phyloP scores from a whole-genome alignment of 768 basidiomycete species.

The Mycena chlorophos region DNA sequence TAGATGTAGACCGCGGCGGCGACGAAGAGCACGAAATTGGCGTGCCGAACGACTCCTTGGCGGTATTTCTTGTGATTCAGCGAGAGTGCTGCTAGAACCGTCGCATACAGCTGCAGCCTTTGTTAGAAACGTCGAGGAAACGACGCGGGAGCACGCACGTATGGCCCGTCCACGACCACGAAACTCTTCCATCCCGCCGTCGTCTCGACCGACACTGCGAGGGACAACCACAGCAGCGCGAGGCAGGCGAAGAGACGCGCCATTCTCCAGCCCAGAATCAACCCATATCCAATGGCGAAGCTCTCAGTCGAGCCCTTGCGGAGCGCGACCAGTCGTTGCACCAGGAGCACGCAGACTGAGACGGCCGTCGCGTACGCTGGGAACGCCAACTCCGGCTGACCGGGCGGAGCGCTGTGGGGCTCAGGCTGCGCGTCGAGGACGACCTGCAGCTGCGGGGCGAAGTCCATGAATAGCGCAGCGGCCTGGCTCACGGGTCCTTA shows the following conservation, averaged over 20 bases:
- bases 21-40: conserved; percentile 27
- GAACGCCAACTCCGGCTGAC: no score
- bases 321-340: neutral
- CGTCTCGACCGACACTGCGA: neutral
- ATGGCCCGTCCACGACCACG: neutral
- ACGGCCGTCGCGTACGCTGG: neutral
- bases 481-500: no score
- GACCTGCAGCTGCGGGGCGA: no score
- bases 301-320: neutral
- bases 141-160: neutral
- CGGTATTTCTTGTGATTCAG: neutral
- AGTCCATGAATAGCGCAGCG: no score
- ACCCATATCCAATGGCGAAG: neutral
- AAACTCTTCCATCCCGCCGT: neutral
- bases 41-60: neutral
- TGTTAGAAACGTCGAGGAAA: neutral
- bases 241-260: neutral
- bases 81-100: neutral
- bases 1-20: conserved; percentile 48
- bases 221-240: neutral
- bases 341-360: neutral
- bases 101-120: neutral
- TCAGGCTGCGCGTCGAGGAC: no score
- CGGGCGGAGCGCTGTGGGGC: no score
- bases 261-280: neutral